Percentiles rank a stretch among this genome's conserved stretches.
These are phyloP conservation scores for Daldinia caldariorum DNA, from an alignment of 495 filamentous ascomycete genomes.

Conservation along the genomic window DNA sequence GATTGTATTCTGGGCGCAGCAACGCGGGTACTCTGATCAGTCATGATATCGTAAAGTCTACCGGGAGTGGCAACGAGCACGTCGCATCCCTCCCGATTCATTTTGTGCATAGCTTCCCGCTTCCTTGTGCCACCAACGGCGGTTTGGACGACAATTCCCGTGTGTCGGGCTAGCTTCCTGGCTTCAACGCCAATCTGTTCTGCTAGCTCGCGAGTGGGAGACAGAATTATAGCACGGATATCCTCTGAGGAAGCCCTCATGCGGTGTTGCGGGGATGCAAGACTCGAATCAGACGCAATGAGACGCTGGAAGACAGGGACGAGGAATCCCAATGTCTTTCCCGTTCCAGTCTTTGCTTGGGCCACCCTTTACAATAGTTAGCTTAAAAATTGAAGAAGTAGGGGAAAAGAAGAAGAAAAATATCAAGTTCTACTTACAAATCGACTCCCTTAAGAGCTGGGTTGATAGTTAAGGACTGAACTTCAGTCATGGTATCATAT, in stretches of 20 bases:
- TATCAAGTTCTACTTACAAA: slow-evolving; percentile 68
- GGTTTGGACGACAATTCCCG: slow-evolving; percentile 78
- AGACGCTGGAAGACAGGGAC: slow-evolving; percentile 79
- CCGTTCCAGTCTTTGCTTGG: slow-evolving; percentile 88
- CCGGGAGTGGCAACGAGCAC: slow-evolving; percentile 91
- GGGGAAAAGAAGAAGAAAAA: slow-evolving; percentile 1
- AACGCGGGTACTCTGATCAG: slow-evolving; percentile 72
- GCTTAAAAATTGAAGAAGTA: slow-evolving; percentile 20
- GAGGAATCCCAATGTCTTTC: slow-evolving; percentile 87
- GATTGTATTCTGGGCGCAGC: slow-evolving; percentile 75
- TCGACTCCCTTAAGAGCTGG: slow-evolving; percentile 80
- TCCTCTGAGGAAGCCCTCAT: slow-evolving; percentile 63
- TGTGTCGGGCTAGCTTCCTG: slow-evolving; percentile 69
- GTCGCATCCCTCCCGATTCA: slow-evolving; percentile 82
- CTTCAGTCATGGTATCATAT: slow-evolving; percentile 87
- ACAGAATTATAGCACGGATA: slow-evolving; percentile 89
- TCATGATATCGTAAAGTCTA: slow-evolving; percentile 83
- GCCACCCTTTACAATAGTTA: slow-evolving; percentile 69
- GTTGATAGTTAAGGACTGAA: slow-evolving; percentile 86
- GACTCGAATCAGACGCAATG: slow-evolving; percentile 64
- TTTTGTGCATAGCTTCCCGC: slow-evolving; percentile 64
- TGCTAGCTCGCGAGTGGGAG: slow-evolving; percentile 92
- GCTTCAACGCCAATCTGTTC: slow-evolving; percentile 94
- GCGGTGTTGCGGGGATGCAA: slow-evolving; percentile 44
- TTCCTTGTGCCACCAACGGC: slow-evolving; percentile 93